Percentiles rank a stretch among this genome's conserved stretches.
These are phyloP conservation scores for apple (Malus domestica) DNA, from an alignment of 306 rosid genomes.

Conservation along the genomic window ASM211411v1 NC_041790.1:33610001-33610500, in stretches of 20 bases:
- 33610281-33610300: too few species aligned
- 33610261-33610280: too few species aligned
- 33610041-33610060: neutral
- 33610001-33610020: neutral
- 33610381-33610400: too few species aligned
- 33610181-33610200: neutral
- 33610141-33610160: neutral
- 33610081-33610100: neutral
- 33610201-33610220: too few species aligned
- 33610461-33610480: neutral
- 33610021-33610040: neutral
- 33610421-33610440: neutral
- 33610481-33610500: neutral
- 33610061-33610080: neutral
- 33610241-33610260: too few species aligned
- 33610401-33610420: too few species aligned
- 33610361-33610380: too few species aligned
- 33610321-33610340: too few species aligned
- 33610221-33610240: too few species aligned
- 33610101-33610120: neutral
- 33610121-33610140: neutral
- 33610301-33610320: too few species aligned
- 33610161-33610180: neutral
- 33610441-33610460: neutral
- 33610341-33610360: too few species aligned